Evolutionary conservation across 805 yeast genomes (phyloP).

Genomic region (Monosporozyma aquatica): DNA sequence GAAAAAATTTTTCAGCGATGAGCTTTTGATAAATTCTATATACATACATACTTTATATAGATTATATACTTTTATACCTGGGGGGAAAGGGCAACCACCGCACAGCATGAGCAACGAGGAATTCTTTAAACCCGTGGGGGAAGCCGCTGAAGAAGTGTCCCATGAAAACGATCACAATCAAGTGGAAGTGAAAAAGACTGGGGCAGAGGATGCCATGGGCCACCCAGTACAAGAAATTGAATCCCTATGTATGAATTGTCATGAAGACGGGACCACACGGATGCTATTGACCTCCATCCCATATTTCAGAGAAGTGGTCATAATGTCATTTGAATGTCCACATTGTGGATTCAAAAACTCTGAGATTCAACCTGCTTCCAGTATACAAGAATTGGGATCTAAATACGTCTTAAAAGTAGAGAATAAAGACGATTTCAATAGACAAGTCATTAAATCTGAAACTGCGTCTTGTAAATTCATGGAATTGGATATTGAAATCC

Average conservation of each 20-base stretch:
- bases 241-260: constrained; percentile 94
- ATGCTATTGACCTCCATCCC: constrained; percentile 84
- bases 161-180: constrained; percentile 21
- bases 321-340: constrained; percentile 93
- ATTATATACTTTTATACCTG: neutral
- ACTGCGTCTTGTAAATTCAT: constrained; percentile 69
- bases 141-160: constrained; percentile 42
- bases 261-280: constrained; percentile 73
- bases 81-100: neutral
- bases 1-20: neutral
- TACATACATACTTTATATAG: neutral
- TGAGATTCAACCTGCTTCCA: constrained; percentile 93
- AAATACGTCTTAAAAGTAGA: constrained; percentile 65
- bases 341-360: constrained; percentile 88
- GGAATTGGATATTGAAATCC: constrained; percentile 88
- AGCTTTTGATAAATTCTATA: neutral
- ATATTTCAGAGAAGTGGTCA: constrained; percentile 76
- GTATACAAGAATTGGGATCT: constrained; percentile 81
- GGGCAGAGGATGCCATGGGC: constrained; percentile 76
- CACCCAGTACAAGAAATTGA: constrained; percentile 94
- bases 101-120: constrained; percentile 4
- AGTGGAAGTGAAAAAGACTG: constrained; percentile 51
- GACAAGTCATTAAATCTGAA: constrained; percentile 90
- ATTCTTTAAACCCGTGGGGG: constrained; percentile 52
- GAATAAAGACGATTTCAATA: constrained; percentile 59